Base-by-base conservation (phyloP, 108 stramenopile species). In the Asterionellopsis glacialis region DNA sequence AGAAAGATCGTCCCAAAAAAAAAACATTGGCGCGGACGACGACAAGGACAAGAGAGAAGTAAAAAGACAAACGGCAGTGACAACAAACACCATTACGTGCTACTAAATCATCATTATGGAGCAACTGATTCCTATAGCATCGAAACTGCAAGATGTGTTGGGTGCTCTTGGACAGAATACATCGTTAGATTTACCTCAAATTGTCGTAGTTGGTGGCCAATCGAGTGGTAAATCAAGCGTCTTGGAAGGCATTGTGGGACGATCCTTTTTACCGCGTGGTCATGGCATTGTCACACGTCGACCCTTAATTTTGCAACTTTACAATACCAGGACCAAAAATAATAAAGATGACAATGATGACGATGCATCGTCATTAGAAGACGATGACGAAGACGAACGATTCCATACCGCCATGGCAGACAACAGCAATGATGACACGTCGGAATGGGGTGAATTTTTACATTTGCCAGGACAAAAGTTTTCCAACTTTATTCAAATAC, bases 131-230 rank as follows among this genome's bases (percentile, higher is more conserved):
- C 98, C 97, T 11, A 91, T 98, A n/a, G 95, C 96, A 23, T 96
- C 96, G 69, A 97, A 97, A 69, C 84, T 98, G 2, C 97, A 99
- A 79, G 98, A 99, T 69, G 97, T 97, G 50, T 88, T 99, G 48
- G 94, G 92, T 33, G 94, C 96, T 13, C 85, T 98, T 52, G 97
- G 97, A 18, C 88, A 85, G 54, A 87, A 84, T 55, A 81, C 83
- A 21, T 73, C 83, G 42, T 67, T 99, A 16, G 97, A 98, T 68
- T 81, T 99, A n/a, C 98, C 98, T 44, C 98, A 99, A 67, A 99
- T 99, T 57, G 96, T 97, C 15, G 98, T 97, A 42, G 82, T 83
- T 45, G 95, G 95, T 22, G 94, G 92, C 19, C 98, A 99, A 78
- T 96, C 94, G 23, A 83, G 84, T 6, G 98, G 98, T 13, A 99